phyloP scores from a whole-genome alignment of 768 basidiomycete genomes.

The Tylopilus rubrobrunneus region DNA sequence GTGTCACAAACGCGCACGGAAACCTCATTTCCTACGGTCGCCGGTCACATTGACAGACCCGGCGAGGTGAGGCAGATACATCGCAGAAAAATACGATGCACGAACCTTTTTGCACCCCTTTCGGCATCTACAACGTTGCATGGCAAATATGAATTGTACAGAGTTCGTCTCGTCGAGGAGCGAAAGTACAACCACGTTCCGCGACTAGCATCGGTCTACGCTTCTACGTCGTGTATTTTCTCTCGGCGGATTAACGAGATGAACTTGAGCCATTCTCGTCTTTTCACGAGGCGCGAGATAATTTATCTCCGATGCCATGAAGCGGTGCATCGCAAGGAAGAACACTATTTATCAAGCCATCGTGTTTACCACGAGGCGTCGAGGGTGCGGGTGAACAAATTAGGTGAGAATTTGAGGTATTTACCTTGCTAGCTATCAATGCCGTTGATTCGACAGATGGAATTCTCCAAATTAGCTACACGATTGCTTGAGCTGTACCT shows the following conservation, averaged over 20 bases:
- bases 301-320: slow-evolving; percentile 29
- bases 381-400: slow-evolving; percentile 16
- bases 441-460: slow-evolving; percentile 4
- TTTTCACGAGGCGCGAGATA: slow-evolving; percentile 16
- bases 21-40: slow-evolving; percentile 35
- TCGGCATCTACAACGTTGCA: slow-evolving; percentile 9
- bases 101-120: slow-evolving; percentile 13
- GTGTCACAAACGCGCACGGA: slow-evolving; percentile 36
- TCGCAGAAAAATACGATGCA: slow-evolving; percentile 22
- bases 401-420: slow-evolving; percentile 8
- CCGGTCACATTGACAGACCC: slow-evolving; percentile 31
- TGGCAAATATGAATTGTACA: slow-evolving; percentile 13
- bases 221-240: slow-evolving; percentile 3
- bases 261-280: slow-evolving; percentile 16
- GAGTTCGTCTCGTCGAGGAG: slow-evolving; percentile 5
- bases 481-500: background rate
- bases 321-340: slow-evolving; percentile 24
- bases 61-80: slow-evolving; percentile 35
- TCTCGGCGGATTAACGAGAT: slow-evolving; percentile 19
- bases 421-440: slow-evolving; percentile 11
- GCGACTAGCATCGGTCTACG: background rate
- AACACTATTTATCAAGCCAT: slow-evolving; percentile 20
- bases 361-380: slow-evolving; percentile 32
- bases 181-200: background rate
- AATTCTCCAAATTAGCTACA: slow-evolving; percentile 1